Evolutionary conservation across 1,139 yeast species (phyloP), one percentile per base, ranked within the genome.

Genomic region (Pichia sp.): DNA sequence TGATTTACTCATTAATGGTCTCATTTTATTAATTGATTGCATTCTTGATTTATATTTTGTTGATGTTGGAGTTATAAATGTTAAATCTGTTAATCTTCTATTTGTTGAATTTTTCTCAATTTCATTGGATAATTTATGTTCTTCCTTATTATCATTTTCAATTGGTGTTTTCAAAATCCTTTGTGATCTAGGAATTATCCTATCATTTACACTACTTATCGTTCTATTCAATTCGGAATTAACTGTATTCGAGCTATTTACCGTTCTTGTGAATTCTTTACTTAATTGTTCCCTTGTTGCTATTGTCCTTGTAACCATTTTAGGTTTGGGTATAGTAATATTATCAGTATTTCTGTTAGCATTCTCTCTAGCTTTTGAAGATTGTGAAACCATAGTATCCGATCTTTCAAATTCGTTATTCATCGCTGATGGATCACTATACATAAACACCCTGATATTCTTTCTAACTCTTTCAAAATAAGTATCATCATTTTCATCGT

Each of bases 1-100:
- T 16, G 73, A 70, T 53, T 73, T 66, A 38, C 68, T 62, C 50
- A 74, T 73, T 36, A 77, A 62, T 9, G 81, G 80, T 43, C 78
- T 64, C 46, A 71, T 70, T n/a, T 68, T 67, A 55, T 78, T 80
- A 45, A 76, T 60, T 33, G 67, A 67, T 33, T 65, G 62, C 10
- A 70, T 52, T 13, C 53, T 44, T n/a, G 47, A 53, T 51, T 70
- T 70, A 47, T 75, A 66, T 51, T 52, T 54, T n/a, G 38, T 14
- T 18, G 53, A 47, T 13, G 43, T 44, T 29, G 54, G 39, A 3
- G 60, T 52, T 7, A 55, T 56, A 31, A 58, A 58, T 11, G 61
- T 49, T 45, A 56, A 48, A 47, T 69, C 72, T 18, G 69, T 67
- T 25, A 70, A 50, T 29, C 64, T 58, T 48, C 70, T 59, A 51